Evolutionary conservation across 1,139 yeast species (phyloP), one percentile per base, ranked within the genome.

Genomic region (Scheffersomyces cryptocercus): DNA sequence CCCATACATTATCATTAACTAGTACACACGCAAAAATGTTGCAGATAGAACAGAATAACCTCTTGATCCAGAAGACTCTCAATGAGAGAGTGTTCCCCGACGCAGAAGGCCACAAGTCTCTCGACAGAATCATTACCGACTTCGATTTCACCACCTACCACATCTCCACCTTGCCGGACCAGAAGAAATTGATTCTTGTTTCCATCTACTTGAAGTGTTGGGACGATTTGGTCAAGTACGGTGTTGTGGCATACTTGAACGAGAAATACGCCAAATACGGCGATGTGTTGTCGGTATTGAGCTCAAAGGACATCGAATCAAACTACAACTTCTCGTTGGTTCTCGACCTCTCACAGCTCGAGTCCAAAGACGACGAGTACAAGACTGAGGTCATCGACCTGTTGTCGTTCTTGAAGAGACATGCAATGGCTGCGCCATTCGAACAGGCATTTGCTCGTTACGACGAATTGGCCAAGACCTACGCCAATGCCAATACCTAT

Each of bases 121-220:
- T 93, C 55, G 97, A 93, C 67, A 82, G 97, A 64, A 82, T 93
- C 52, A 82, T 93, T 51, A 85, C 96, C 31, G 99, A 93, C 70
- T 93, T 93, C 59, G 99, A 93, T 66, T 90, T 90, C 69, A 95
- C 97, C 45, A 88, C 95, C 28, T 90, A 87, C 68, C 98, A 91
- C 66, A 75, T 95, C 51, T 85, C 96, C 39, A 91, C 96, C 35
- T 84, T 91, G 11, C 64, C 69, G 5, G 89, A 81, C 60, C 76
- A 73, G 57, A 87, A 81, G 73, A 68, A 82, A 36, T 70, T 79
- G 62, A 68, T 89, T 47, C 70, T 86, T 50, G 70, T 89, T 36
- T 86, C 95, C 15, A 73, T 89, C 50, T 81, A 79, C 53, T 79
- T 88, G 62, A 86, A 85, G 63, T 85, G 96, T 57, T 89, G 86